A percentile compares a stretch with the other conserved stretches of the same genome.
Evolutionary conservation across 2,329 filamentous ascomycete species (phyloP).

Genomic region (Ophiocordyceps sinensis): DNA sequence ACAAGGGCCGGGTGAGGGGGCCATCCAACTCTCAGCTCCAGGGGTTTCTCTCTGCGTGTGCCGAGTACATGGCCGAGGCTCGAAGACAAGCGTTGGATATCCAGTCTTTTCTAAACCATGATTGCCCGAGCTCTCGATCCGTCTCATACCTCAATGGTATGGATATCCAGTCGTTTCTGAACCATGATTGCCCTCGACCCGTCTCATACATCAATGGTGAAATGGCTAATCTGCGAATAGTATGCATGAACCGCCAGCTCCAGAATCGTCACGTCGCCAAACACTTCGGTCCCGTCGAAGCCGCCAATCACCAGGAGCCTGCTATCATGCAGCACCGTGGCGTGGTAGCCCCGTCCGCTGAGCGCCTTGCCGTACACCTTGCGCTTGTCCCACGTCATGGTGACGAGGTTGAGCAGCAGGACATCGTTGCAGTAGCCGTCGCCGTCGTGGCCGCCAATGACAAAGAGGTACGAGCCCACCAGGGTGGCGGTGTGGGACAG

Average conservation of each 20-base stretch:
- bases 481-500: conserved; percentile 56
- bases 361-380: conserved; percentile 49
- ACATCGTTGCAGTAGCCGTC: conserved; percentile 57
- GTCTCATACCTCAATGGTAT: too few relatives aligned
- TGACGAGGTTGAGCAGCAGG: conserved; percentile 53
- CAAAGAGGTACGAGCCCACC: conserved; percentile 55
- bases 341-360: conserved; percentile 51
- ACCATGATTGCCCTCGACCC: neutral
- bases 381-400: conserved; percentile 59
- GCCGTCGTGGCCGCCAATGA: conserved; percentile 56
- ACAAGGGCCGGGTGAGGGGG: too few relatives aligned
- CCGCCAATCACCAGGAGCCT: conserved; percentile 50
- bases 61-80: neutral
- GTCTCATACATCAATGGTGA: conserved; percentile 48
- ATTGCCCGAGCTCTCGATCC: neutral
- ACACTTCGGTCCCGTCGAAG: conserved; percentile 54
- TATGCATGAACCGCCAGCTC: conserved; percentile 58
- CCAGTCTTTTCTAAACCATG: neutral
- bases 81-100: neutral
- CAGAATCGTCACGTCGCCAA: conserved; percentile 51
- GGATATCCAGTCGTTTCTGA: neutral
- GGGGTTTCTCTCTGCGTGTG: neutral
- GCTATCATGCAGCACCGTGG: conserved; percentile 50
- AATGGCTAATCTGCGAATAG: conserved; percentile 61
- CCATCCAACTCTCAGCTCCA: too few relatives aligned